Evolutionary conservation across 306 rosid genomes (phyloP), one percentile per base, ranked within the genome.

Genomic region (Notholithocarpus densiflorus): DNA sequence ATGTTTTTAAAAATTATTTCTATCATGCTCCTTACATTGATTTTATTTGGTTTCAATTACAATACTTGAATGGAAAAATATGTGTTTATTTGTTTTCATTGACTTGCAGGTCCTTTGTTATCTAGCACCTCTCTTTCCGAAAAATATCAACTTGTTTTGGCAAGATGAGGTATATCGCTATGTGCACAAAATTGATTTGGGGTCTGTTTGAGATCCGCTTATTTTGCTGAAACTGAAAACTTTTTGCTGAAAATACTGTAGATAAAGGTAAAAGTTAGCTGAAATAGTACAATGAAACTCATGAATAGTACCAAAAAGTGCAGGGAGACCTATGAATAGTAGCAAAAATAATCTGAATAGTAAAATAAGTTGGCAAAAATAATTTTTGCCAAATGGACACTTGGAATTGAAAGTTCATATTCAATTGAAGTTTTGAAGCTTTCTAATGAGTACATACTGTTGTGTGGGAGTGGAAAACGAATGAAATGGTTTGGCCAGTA

Each of bases 41-140:
- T 13, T 66, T 66, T 15, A 2, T 29, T 17, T 66, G 23, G 51
- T 8, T 32, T n/a, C n/a, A 66, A 34, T 40, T 40, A 40, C 45
- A 21, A 34, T 66, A 84, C 43, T 76, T 75, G 53, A 68, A 60
- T 85, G 84, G 79, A 34, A 19, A 59, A 70, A 54, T 43, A 23
- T 54, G 24, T 75, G 55, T 51, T 69, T 59, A 76, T 69, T 72
- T 57, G 59, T 81, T 81, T 86, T 84, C 66, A 20, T 70, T 83
- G 56, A 43, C 73, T 51, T 57, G 75, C 84, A 94, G 98, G 97
- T 94, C 86, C 90, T 92, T 71, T 92, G 92, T 80, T 87, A 84
- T 81, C 81, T 94, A 68, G 97, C 98, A 54, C 97, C 97, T 61
- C 90, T 94, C 56, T 94, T 92, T 82, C 98, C 98, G 6, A 94